These are phyloP conservation scores for Ustulina deusta DNA, from an alignment of 2,329 filamentous ascomycete genomes.

Conservation along the genomic window DNA sequence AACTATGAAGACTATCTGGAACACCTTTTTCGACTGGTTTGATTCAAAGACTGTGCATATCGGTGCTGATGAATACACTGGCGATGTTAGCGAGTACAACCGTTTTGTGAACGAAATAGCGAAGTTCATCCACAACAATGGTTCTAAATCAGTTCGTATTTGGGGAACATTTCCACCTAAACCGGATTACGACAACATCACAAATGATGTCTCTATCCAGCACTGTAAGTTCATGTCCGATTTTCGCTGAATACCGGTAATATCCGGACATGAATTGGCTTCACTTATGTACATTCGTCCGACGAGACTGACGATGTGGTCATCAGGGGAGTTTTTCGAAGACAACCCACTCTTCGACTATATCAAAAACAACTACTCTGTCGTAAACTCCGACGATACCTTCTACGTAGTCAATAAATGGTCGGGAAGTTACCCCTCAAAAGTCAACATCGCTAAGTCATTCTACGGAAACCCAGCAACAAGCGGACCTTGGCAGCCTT, in stretches of 20 bases:
- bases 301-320: slow-evolving; percentile 22
- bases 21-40: slow-evolving; percentile 67
- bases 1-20: slow-evolving; percentile 65
- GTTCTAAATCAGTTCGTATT: slow-evolving; percentile 62
- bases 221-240: slow-evolving; percentile 54
- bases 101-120: slow-evolving; percentile 65
- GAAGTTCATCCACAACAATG: slow-evolving; percentile 55
- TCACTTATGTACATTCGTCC: background rate
- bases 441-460: slow-evolving; percentile 60
- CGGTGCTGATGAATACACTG: slow-evolving; percentile 67
- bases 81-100: slow-evolving; percentile 62
- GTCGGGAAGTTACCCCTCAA: slow-evolving; percentile 59
- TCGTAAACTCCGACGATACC: slow-evolving; percentile 66
- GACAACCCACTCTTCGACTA: slow-evolving; percentile 61
- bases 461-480: slow-evolving; percentile 58
- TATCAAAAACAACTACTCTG: slow-evolving; percentile 59
- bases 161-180: slow-evolving; percentile 68
- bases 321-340: slow-evolving; percentile 61
- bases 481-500: slow-evolving; percentile 59
- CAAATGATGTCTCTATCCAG: slow-evolving; percentile 62
- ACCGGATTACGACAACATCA: slow-evolving; percentile 54
- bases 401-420: slow-evolving; percentile 65
- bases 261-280: background rate
- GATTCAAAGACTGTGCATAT: slow-evolving; percentile 66
- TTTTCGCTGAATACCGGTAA: background rate